A percentile compares a stretch with the other conserved stretches of the same genome.
phyloP scores from a whole-genome alignment of 2,329 filamentous ascomycete species.

The Venturia pyrina region DNA sequence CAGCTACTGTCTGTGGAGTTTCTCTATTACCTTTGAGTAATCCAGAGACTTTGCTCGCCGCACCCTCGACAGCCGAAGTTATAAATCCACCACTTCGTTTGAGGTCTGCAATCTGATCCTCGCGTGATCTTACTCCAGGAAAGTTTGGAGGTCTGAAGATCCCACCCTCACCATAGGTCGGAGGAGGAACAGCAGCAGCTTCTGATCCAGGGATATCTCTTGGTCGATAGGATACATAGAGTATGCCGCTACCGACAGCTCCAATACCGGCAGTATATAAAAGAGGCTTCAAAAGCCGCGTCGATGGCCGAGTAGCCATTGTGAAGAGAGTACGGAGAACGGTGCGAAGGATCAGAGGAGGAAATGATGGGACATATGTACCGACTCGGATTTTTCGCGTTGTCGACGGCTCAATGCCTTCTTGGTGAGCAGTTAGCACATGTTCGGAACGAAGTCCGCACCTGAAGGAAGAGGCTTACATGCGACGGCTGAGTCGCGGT shows the following conservation, averaged over 20 bases:
- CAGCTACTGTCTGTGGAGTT: conserved; percentile 17
- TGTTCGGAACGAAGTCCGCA: not conserved
- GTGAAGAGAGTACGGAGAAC: not conserved
- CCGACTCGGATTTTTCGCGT: not conserved
- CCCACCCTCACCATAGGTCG: conserved; percentile 58
- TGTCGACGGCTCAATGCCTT: not conserved
- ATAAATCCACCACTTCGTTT: conserved; percentile 38
- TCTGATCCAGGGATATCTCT: conserved; percentile 63
- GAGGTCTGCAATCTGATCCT: conserved; percentile 55
- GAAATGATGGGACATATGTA: not conserved
- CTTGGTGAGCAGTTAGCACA: not conserved
- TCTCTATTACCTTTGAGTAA: conserved; percentile 18
- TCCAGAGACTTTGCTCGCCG: conserved; percentile 33
- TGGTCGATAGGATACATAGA: conserved; percentile 58
- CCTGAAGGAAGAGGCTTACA: not conserved
- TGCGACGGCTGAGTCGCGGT: not conserved
- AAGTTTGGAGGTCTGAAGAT: conserved; percentile 57
- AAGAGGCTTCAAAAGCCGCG: conserved; percentile 34
- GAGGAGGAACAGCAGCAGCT: conserved; percentile 58
- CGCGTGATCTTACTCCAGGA: conserved; percentile 50
- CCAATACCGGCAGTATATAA: conserved; percentile 49
- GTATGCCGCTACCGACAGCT: conserved; percentile 42
- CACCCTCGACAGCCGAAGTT: conserved; percentile 17
- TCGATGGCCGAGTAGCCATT: conserved; percentile 8
- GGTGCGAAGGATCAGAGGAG: not conserved